Evolutionary conservation across 1,284 basidiomycete genomes (phyloP), one percentile per base, ranked within the genome.

Genomic region (Neonothopanus nambi): DNA sequence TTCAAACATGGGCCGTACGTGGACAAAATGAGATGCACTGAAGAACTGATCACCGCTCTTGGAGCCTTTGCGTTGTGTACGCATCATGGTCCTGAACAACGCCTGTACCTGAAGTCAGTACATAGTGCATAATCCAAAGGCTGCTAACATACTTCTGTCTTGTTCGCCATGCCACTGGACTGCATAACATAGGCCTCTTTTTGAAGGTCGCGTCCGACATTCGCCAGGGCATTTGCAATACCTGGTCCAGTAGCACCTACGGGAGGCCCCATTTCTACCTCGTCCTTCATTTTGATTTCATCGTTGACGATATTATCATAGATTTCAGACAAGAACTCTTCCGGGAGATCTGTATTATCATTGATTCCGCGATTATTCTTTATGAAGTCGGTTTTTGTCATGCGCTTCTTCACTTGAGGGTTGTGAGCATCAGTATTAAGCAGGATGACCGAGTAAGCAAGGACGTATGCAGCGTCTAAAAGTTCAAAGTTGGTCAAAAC

Each of bases 231-330:
- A 58, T 80, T 85, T 0, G 91, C 88, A 38, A 96, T 71, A 12
- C 94, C 93, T 30, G 87, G 82, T 9, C 82, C 80, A 36, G 84
- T 67, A 1, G 77, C 66, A 6, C 79, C 71, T 44, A 78, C 63
- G 24, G 68, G 67, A 13, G 79, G 63, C 11, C 72, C 72, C 35
- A 82, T 74, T 61, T 94, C 93, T 24, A 94, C 75, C 71, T 98
- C 95, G 64, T 98, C 95, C 74, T 97, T 97, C 95, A 98, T 97
- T 62, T 91, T 82, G 64, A 98, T 98, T 70, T 98, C 95, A 63
- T 97, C 94, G 41, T 70, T 78, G 49, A 85, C 81, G 61, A 98
- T 98, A 44, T 96, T 92, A 61, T 98, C 93, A 68, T 83, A 98
- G 57, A 97, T 90, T 24, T 72, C 74, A 5, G 74, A 78, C 35